Conservation (phyloP, 306 rosid species). For the Hippophae tibetana region DNA sequence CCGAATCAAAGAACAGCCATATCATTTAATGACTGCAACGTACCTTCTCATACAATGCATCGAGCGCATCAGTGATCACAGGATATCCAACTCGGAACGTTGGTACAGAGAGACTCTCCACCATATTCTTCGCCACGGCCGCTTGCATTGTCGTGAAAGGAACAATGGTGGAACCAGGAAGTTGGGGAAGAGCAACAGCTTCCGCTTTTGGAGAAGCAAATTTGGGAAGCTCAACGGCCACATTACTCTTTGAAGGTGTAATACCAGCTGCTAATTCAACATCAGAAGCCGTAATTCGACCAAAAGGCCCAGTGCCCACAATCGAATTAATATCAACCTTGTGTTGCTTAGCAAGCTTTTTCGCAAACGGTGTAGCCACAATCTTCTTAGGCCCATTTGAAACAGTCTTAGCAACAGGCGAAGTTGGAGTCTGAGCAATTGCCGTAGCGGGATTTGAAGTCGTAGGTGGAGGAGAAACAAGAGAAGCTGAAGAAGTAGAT, state of each 20-base stretch:
- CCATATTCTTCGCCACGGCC: constrained; percentile 80
- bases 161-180: constrained; percentile 71
- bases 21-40: neutral
- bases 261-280: constrained; percentile 76
- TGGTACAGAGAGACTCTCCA: constrained; percentile 80
- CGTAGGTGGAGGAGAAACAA: constrained; percentile 28
- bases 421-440: constrained; percentile 32
- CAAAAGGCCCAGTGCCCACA: constrained; percentile 63
- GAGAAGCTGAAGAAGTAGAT: constrained; percentile 16
- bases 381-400: constrained; percentile 43
- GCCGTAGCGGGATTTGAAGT: constrained; percentile 40
- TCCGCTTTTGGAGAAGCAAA: constrained; percentile 30
- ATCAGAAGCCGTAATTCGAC: constrained; percentile 69
- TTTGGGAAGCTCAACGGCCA: constrained; percentile 19
- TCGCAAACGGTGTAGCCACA: constrained; percentile 82
- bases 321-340: constrained; percentile 58
- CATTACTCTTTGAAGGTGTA: constrained; percentile 30
- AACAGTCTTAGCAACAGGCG: constrained; percentile 23
- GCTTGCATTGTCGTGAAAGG: constrained; percentile 89
- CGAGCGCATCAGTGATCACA: constrained; percentile 56
- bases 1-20: neutral
- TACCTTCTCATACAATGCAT: constrained; percentile 65
- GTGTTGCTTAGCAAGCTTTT: constrained; percentile 85
- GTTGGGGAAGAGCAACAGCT: constrained; percentile 19
- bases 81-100: constrained; percentile 80